Evolutionary conservation across 345 rosid genomes (phyloP), one percentile per base, ranked within the genome.

Genomic region (Syzygium aromaticum): DNA sequence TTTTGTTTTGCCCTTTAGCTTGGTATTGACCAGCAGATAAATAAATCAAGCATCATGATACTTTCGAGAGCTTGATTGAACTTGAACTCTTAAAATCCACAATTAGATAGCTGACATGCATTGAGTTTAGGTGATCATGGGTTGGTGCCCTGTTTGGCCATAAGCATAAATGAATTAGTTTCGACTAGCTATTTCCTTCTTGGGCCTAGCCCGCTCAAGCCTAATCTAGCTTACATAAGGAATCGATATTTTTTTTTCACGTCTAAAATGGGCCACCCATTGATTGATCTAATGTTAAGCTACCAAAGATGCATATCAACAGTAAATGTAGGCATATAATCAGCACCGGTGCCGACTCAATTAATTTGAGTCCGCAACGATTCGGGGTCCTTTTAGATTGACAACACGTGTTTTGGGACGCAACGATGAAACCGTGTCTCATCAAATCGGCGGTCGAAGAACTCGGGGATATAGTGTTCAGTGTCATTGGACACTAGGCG

Each of bases 221-320:
- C 13, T 0, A 13, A 21, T 30, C 25, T 25, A 67, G 2, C 13
- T 17, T 17, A 17, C 2, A 4, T 9, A 3, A 19, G 40, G 0
- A 33, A 73, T 73, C 21, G 4, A 30, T 64, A 30, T 30, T 30
- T 64, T 30, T 30, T 64, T 8, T 30, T 64, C 22, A 30, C 43
- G 7, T 16, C 3, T 64, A 30, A 64, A 30, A 1, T 30, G 9
- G 43, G 0, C 40, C 22, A 8, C 43, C 77, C 43, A 64, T 15
- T 0, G 0, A 67, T 67, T 33, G 22, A 73, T 38, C 80, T 73
- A 19, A 25, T 19, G 5, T 4, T 9, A 38, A 19, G 5, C 82
- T 5, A 57, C 13, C n/a, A 23, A 56, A 56, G 63, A 25, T 23
- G 59, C 59, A 54, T 54, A 6, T 6, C 56, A 0, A 54, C 22